Conservation (phyloP, 129 eudicot species). For the Lactuca saligna region DNA sequence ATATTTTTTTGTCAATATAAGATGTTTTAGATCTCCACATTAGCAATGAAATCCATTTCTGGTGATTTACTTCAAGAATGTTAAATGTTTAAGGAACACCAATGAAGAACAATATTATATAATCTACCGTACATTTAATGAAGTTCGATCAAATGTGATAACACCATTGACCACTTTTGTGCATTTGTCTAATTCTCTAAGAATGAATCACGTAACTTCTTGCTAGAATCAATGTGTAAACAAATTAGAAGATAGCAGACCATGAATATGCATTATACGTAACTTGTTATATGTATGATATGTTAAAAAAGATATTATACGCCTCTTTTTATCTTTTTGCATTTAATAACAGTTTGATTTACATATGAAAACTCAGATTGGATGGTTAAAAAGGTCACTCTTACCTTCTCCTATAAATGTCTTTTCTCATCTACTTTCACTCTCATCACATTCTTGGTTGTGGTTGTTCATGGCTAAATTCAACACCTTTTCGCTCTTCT, state of each 20-base stretch:
- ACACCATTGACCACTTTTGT: background rate
- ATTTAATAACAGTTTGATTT: too few species aligned
- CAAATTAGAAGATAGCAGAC: too few species aligned
- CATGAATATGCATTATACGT: too few species aligned
- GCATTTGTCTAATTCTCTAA: background rate
- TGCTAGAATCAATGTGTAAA: background rate
- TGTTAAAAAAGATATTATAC: too few species aligned
- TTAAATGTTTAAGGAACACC: background rate
- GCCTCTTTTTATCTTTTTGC: too few species aligned
- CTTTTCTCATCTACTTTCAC: slow-evolving; percentile 30
- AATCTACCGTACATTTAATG: too few species aligned
- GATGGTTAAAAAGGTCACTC: background rate
- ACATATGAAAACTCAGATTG: background rate
- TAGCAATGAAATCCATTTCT: background rate
- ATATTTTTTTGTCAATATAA: background rate
- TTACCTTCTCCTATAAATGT: slow-evolving; percentile 16
- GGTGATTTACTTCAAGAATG: background rate
- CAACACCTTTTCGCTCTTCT: slow-evolving; percentile 18
- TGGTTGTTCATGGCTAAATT: slow-evolving; percentile 56
- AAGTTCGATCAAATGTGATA: background rate
- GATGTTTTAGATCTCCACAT: background rate
- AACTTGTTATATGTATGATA: too few species aligned
- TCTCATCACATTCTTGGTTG: slow-evolving; percentile 29
- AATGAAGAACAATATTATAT: too few species aligned
- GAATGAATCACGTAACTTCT: background rate